Percentiles rank a stretch among this genome's conserved stretches.
phyloP scores from a whole-genome alignment of 2,329 filamentous ascomycete species.

The Aspergillus alliaceus region DNA sequence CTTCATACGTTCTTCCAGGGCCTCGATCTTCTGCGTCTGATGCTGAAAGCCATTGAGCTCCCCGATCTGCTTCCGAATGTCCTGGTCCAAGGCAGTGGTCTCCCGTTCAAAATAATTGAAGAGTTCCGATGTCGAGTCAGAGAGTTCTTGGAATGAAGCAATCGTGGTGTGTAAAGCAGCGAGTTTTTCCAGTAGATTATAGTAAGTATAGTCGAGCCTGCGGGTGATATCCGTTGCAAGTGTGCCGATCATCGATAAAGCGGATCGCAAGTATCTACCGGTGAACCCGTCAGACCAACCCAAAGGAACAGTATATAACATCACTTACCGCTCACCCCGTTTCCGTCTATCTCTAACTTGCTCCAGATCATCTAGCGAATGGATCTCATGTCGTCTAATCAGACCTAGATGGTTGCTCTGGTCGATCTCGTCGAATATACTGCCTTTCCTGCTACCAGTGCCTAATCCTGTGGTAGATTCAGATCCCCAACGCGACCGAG shows the following conservation, averaged over 20 bases:
- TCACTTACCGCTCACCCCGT: slow-evolving; percentile 69
- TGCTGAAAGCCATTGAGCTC: slow-evolving; percentile 39
- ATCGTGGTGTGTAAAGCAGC: slow-evolving; percentile 42
- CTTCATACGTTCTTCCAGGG: slow-evolving; percentile 42
- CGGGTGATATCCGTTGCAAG: slow-evolving; percentile 46
- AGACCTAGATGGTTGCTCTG: slow-evolving; percentile 27
- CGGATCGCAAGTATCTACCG: slow-evolving; percentile 31
- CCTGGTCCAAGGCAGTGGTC: slow-evolving; percentile 34
- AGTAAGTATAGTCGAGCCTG: slow-evolving; percentile 50
- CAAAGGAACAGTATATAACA: slow-evolving; percentile 24
- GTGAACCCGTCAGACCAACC: slow-evolving; percentile 2
- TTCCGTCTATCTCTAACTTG: slow-evolving; percentile 65
- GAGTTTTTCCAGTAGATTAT: slow-evolving; percentile 47
- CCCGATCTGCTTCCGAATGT: slow-evolving; percentile 38
- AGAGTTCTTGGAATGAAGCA: slow-evolving; percentile 42
- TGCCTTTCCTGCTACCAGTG: slow-evolving; percentile 28
- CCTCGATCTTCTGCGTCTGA: slow-evolving; percentile 37
- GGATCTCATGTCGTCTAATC: slow-evolving; percentile 30
- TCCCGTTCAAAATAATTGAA: slow-evolving; percentile 41
- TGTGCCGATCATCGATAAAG: slow-evolving; percentile 37
- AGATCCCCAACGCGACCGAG: slow-evolving; percentile 33
- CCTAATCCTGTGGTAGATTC: slow-evolving; percentile 28
- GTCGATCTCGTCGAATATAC: slow-evolving; percentile 27
- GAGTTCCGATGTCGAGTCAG: slow-evolving; percentile 35
- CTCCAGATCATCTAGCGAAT: slow-evolving; percentile 37